Evolutionary conservation across 78 protist species (phyloP).

Genomic region (Corallochytrium limacisporum): DNA sequence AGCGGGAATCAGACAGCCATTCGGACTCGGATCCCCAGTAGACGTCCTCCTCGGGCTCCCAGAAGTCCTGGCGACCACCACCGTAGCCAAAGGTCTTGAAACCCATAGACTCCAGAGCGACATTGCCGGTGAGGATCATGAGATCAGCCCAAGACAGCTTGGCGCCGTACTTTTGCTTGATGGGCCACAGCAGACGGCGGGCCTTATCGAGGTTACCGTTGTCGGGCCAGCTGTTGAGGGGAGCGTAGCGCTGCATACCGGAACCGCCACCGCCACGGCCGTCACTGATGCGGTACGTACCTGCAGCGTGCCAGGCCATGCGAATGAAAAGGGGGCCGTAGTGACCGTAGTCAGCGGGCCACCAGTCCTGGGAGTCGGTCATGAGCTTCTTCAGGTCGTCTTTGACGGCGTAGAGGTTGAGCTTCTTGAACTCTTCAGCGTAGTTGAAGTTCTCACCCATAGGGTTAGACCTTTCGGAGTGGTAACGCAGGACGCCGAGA

Average conservation of each 20-base stretch:
- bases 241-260: constrained; percentile 16
- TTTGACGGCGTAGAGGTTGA: too few relatives aligned
- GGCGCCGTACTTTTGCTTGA: constrained; percentile 36
- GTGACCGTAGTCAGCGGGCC: constrained; percentile 43
- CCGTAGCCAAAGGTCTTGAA: constrained; percentile 12
- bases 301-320: constrained; percentile 39
- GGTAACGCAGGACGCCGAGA: neutral
- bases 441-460: constrained; percentile 1
- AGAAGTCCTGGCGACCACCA: too few relatives aligned
- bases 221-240: constrained; percentile 25
- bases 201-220: constrained; percentile 51
- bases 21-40: neutral
- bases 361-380: constrained; percentile 2
- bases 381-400: neutral
- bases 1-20: neutral
- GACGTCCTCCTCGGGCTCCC: too few relatives aligned
- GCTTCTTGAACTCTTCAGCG: neutral
- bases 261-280: constrained; percentile 40
- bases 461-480: neutral
- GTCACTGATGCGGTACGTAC: constrained; percentile 23
- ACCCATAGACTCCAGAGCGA: constrained; percentile 32
- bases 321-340: constrained; percentile 37
- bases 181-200: constrained; percentile 22
- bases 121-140: constrained; percentile 30
- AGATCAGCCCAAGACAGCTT: constrained; percentile 48